Percentiles rank a stretch among this genome's conserved stretches.
Conservation (phyloP, 345 rosid genomes). For the Eucalyptus brandiana region DNA sequence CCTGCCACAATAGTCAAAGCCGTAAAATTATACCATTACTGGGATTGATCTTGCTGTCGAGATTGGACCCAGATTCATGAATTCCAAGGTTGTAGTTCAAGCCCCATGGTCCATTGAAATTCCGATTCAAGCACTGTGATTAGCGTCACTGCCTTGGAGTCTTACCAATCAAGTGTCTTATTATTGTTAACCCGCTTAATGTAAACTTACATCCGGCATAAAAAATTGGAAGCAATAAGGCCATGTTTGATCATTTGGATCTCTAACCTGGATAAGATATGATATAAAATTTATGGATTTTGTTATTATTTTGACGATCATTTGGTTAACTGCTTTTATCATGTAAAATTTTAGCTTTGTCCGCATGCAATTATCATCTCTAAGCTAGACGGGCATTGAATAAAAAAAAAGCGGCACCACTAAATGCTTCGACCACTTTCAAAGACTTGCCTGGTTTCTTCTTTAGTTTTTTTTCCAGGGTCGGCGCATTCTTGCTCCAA, state of each 20-base stretch:
- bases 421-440: not conserved
- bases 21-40: not conserved
- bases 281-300: no score
- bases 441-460: not conserved
- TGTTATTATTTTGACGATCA: not conserved
- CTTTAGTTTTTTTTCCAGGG: not conserved
- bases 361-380: not conserved
- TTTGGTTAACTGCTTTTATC: not conserved
- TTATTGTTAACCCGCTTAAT: not conserved
- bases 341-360: not conserved
- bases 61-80: not conserved
- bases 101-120: not conserved
- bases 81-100: not conserved
- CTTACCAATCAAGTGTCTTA: not conserved
- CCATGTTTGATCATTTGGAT: accelerated
- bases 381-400: not conserved
- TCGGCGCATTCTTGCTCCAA: not conserved
- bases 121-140: not conserved
- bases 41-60: no score
- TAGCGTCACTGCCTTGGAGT: not conserved
- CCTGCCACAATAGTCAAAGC: not conserved
- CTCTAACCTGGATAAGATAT: accelerated
- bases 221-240: not conserved
- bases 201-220: accelerated
- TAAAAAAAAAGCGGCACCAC: not conserved